phyloP scores from a whole-genome alignment of 805 yeast species.

The Metschnikowia matae region DNA sequence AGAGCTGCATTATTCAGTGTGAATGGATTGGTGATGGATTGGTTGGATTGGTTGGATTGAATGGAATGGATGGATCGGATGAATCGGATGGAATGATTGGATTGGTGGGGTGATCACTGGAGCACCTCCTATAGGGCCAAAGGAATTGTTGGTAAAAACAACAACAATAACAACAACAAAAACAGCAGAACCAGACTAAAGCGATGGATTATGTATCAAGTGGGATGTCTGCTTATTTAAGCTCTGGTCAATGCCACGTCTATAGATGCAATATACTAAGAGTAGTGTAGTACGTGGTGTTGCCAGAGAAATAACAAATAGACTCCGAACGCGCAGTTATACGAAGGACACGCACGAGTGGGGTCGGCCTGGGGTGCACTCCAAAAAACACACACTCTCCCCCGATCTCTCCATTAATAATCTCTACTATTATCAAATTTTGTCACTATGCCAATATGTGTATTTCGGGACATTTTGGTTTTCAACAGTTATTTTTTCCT shows the following conservation, averaged over 20 bases:
- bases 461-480: no score
- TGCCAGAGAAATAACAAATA: background rate
- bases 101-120: no score
- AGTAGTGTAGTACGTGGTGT: background rate
- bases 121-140: background rate
- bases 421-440: no score
- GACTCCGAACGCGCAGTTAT: conserved; percentile 3
- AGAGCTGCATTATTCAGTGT: conserved; percentile 5
- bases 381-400: background rate
- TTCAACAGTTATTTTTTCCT: no score
- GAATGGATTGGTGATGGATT: background rate
- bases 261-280: background rate
- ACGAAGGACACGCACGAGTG: conserved; percentile 4
- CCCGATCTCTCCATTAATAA: no score
- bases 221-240: background rate
- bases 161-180: no score
- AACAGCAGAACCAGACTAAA: no score
- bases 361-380: background rate
- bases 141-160: background rate
- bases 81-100: background rate
- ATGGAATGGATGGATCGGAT: background rate
- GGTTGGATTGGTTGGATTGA: background rate
- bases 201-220: no score
- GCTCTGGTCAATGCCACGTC: background rate
- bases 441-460: no score